Conservation (phyloP, 2,329 filamentous ascomycete genomes). For the Fusarium clavum region DNA sequence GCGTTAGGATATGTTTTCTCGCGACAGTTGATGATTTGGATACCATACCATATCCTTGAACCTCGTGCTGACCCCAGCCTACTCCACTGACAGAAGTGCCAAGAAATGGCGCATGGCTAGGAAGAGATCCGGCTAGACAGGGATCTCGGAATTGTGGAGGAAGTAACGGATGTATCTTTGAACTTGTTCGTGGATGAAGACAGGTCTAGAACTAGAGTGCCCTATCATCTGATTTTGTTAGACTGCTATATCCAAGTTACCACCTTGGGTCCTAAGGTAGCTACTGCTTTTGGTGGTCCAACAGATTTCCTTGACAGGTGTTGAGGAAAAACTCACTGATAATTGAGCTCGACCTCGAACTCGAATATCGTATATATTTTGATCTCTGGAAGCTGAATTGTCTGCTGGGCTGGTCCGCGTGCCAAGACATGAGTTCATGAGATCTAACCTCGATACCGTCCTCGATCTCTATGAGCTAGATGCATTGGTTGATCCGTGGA, state of each 20-base stretch:
- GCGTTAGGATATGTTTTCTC: not conserved
- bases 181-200: not conserved
- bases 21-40: conserved; percentile 16
- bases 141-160: conserved; percentile 39
- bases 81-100: conserved; percentile 33
- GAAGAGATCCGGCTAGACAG: conserved; percentile 41
- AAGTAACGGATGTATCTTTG: conserved; percentile 9
- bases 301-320: not conserved
- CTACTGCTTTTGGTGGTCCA: no score
- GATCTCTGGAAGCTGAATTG: no score
- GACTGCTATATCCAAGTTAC: no score
- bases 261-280: no score
- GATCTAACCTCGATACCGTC: not conserved
- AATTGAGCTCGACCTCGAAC: not conserved
- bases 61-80: conserved; percentile 30
- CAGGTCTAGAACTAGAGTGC: not conserved
- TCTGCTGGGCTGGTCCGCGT: not conserved
- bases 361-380: not conserved
- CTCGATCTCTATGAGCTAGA: not conserved
- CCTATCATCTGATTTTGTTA: not conserved
- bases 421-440: conserved; percentile 25
- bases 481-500: not conserved
- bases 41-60: conserved; percentile 13
- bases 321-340: not conserved
- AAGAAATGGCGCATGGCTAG: conserved; percentile 42